phyloP scores from a whole-genome alignment of 148 eudicot species.

The Diospyros kaki region DNA sequence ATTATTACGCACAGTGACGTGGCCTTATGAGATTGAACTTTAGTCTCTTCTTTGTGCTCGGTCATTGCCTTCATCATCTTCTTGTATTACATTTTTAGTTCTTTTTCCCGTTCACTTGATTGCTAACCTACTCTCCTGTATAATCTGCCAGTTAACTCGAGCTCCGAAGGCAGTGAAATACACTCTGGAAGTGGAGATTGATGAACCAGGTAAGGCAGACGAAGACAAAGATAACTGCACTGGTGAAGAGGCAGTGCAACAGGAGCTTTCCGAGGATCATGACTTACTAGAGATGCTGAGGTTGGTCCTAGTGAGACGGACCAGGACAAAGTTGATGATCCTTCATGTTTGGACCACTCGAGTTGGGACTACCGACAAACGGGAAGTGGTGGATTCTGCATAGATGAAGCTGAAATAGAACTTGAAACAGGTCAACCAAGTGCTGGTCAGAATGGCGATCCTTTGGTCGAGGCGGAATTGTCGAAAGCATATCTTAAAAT shows the following conservation, averaged over 20 bases:
- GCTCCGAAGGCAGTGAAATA: conserved; percentile 60
- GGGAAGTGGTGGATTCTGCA: conserved; percentile 40
- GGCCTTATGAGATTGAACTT: neutral
- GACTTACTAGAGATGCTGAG: conserved; percentile 12
- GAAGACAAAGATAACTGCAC: conserved; percentile 17
- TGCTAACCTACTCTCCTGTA: neutral
- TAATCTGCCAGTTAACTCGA: conserved; percentile 58
- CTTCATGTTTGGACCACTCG: conserved; percentile 17
- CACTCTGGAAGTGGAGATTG: conserved; percentile 35
- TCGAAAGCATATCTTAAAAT: conserved; percentile 45
- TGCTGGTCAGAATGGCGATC: conserved; percentile 21
- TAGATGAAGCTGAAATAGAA: conserved; percentile 36
- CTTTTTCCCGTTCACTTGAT: neutral
- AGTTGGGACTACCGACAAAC: conserved; percentile 25
- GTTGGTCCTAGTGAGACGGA: conserved; percentile 9
- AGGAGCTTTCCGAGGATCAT: conserved; percentile 15
- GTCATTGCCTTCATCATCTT: neutral
- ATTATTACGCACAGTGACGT: neutral
- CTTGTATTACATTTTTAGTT: neutral
- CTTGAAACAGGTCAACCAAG: conserved; percentile 3
- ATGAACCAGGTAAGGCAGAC: conserved; percentile 20
- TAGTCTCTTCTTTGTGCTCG: neutral
- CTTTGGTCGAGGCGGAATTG: conserved; percentile 17
- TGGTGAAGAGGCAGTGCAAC: conserved; percentile 20
- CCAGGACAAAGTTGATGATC: conserved; percentile 16